phyloP scores from a whole-genome alignment of 2,329 filamentous ascomycete genomes.

The Pseudogymnoascus sp. region DNA sequence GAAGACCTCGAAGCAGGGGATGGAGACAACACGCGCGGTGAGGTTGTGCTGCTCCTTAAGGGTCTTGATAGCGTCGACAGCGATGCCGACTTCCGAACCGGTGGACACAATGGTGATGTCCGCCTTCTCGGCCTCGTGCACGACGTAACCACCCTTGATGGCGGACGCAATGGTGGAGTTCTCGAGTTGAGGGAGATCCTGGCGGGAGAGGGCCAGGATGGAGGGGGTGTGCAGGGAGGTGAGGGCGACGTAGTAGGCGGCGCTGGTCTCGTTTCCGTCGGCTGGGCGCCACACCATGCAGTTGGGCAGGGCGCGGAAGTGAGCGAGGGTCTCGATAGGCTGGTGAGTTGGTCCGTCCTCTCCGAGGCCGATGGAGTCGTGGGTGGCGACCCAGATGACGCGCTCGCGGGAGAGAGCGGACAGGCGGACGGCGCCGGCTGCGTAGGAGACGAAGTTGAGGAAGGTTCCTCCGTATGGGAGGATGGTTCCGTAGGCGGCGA shows the following conservation, averaged over 20 bases:
- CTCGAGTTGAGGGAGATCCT: conserved; percentile 98
- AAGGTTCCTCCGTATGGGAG: conserved; percentile 94
- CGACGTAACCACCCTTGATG: conserved; percentile 92
- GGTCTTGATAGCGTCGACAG: conserved; percentile 84
- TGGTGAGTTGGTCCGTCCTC: conserved; percentile 98
- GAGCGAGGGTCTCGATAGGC: conserved; percentile 94
- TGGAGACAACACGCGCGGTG: conserved; percentile 84
- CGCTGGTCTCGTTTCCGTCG: conserved; percentile 96
- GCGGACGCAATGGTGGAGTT: conserved; percentile 83
- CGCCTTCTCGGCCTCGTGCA: conserved; percentile 76
- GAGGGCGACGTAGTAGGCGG: conserved; percentile 92
- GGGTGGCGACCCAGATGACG: conserved; percentile 90
- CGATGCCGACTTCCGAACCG: conserved; percentile 92
- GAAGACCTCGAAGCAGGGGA: conserved; percentile 97
- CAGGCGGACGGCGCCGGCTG: conserved; percentile 88
- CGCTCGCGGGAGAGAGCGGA: conserved; percentile 87
- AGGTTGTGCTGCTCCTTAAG: conserved; percentile 83
- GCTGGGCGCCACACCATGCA: conserved; percentile 99
- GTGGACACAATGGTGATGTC: conserved; percentile 87
- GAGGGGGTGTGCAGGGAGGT: conserved; percentile 84
- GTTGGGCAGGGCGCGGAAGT: conserved; percentile 98
- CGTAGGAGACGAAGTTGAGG: conserved; percentile 99
- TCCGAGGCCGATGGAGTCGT: conserved; percentile 98
- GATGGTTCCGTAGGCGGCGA: conserved; percentile 89
- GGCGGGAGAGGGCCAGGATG: conserved; percentile 90